phyloP scores from a whole-genome alignment of 1,284 basidiomycete genomes.

The Cryptococcus sp. region DNA sequence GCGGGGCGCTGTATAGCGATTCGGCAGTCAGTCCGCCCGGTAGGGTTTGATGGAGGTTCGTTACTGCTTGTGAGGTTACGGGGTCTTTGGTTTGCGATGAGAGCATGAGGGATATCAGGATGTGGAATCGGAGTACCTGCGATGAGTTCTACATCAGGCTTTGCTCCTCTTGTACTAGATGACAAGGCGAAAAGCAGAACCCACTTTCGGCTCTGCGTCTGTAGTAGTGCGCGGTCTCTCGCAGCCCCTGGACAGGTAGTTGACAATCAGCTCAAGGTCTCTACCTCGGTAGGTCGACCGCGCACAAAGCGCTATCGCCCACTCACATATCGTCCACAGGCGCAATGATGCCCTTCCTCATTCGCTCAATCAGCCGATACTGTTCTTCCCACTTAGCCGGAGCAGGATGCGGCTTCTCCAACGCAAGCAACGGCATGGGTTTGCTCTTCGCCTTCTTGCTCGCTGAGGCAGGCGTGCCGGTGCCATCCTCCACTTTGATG shows the following conservation, averaged over 20 bases:
- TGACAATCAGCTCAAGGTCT: background rate
- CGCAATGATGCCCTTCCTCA: constrained; percentile 71
- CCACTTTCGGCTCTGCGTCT: constrained; percentile 68
- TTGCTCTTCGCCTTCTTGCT: constrained; percentile 30
- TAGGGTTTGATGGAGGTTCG: constrained; percentile 70
- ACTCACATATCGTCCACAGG: constrained; percentile 93
- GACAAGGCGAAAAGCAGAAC: constrained; percentile 14
- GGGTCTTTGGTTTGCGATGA: constrained; percentile 93
- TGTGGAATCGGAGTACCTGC: constrained; percentile 77
- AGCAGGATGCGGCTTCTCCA: constrained; percentile 70
- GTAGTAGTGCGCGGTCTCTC: constrained; percentile 35
- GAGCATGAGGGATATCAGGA: constrained; percentile 90
- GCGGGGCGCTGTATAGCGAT: constrained; percentile 68
- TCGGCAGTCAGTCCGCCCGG: constrained; percentile 76
- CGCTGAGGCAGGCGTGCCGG: background rate
- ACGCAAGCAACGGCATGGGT: constrained; percentile 58
- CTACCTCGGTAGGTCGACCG: background rate
- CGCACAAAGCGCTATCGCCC: background rate
- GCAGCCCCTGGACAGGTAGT: constrained; percentile 29
- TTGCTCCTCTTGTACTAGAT: background rate
- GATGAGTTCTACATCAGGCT: background rate
- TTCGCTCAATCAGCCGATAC: constrained; percentile 73
- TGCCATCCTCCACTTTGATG: constrained; percentile 8
- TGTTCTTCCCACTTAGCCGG: constrained; percentile 73
- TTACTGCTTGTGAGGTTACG: constrained; percentile 80